Percentiles rank a stretch among this genome's conserved stretches.
These are phyloP conservation scores for Candida sp. DNA, from an alignment of 1,139 yeast genomes.

Conservation along the genomic window DNA sequence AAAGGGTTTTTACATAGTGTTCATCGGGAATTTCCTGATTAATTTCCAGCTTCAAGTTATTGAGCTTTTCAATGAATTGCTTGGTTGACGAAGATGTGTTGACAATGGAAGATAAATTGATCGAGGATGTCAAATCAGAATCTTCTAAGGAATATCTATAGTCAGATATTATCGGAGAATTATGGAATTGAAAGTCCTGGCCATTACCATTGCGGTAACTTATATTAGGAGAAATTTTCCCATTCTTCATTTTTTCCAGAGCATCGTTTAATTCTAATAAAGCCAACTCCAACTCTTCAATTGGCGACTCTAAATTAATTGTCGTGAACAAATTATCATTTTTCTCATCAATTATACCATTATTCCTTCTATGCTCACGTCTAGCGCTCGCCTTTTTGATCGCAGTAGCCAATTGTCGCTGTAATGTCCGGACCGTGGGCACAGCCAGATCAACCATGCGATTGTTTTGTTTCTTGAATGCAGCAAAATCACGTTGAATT, in stretches of 20 bases:
- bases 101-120: conserved; percentile 1
- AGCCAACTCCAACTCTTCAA: conserved; percentile 27
- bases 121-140: background rate
- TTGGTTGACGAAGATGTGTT: conserved; percentile 1
- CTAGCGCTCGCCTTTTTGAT: conserved; percentile 25
- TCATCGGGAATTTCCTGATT: background rate
- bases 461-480: conserved; percentile 13
- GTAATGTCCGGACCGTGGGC: conserved; percentile 37
- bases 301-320: conserved; percentile 16
- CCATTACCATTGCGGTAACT: conserved; percentile 2
- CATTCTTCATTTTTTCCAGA: conserved; percentile 29
- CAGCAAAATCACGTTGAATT: conserved; percentile 24
- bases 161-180: background rate
- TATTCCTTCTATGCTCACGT: conserved; percentile 8
- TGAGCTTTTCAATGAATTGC: conserved; percentile 2
- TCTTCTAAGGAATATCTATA: background rate
- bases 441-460: conserved; percentile 12
- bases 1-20: conserved; percentile 1
- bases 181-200: background rate
- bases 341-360: conserved; percentile 4
- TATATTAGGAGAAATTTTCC: conserved; percentile 18
- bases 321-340: conserved; percentile 1
- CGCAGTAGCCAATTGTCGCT: conserved; percentile 34
- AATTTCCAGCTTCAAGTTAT: conserved; percentile 1
- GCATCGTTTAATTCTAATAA: conserved; percentile 27